These are phyloP conservation scores for Xylariaceae sp. DNA, from an alignment of 2,329 filamentous ascomycete genomes.

Conservation along the genomic window DNA sequence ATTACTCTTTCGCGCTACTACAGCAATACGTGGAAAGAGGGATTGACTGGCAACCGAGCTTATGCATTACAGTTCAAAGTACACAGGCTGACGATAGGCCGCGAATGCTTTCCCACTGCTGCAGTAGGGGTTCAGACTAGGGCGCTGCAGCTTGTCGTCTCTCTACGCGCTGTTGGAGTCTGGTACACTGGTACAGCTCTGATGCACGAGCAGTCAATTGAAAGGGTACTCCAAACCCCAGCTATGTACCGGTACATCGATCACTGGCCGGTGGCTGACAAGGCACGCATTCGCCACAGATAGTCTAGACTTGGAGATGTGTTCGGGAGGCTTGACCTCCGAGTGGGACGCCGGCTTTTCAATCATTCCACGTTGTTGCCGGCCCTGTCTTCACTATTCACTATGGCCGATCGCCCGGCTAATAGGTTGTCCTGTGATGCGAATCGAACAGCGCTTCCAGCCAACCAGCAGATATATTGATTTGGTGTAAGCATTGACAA, in stretches of 20 bases:
- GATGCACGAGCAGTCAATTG: conserved; percentile 1
- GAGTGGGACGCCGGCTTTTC: background rate
- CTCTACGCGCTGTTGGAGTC: background rate
- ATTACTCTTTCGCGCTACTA: too few species aligned
- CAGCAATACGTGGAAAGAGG: too few species aligned
- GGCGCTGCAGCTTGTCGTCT: background rate
- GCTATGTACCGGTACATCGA: conserved; percentile 16
- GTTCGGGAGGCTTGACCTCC: conserved; percentile 15
- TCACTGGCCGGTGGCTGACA: background rate
- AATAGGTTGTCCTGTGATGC: too few species aligned
- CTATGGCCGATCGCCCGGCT: too few species aligned
- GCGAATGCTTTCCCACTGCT: conserved; percentile 2
- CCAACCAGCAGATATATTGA: background rate
- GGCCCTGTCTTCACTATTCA: too few species aligned
- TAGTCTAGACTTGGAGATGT: conserved; percentile 8
- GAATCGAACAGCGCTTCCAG: background rate
- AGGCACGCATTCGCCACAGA: conserved; percentile 15
- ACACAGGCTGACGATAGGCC: background rate
- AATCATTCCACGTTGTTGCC: too few species aligned
- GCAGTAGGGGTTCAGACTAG: background rate
- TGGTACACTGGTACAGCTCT: background rate
- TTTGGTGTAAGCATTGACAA: background rate
- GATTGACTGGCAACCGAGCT: too few species aligned
- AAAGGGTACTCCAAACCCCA: conserved; percentile 9
- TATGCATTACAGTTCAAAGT: background rate